Percentiles rank a stretch among this genome's conserved stretches.
These are phyloP conservation scores for Daldinia eschscholtzii DNA, from an alignment of 2,329 filamentous ascomycete species.

Conservation along the genomic window DNA sequence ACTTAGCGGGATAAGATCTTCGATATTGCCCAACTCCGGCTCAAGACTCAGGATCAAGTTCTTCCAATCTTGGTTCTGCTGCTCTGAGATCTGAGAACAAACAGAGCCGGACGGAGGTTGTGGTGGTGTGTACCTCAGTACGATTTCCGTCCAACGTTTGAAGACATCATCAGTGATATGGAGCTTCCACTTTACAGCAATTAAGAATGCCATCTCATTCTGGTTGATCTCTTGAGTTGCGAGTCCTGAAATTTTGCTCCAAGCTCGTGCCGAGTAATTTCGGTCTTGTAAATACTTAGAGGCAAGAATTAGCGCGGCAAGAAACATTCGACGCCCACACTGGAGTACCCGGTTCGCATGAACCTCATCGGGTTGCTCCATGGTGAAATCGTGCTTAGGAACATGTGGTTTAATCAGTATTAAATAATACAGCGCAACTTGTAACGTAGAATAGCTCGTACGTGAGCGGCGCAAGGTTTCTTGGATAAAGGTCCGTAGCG, in stretches of 20 bases:
- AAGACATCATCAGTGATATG: slow-evolving; percentile 92
- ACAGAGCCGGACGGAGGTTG: slow-evolving; percentile 66
- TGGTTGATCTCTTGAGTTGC: slow-evolving; percentile 94
- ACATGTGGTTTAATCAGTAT: slow-evolving; percentile 93
- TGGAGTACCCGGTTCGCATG: slow-evolving; percentile 84
- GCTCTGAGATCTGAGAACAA: slow-evolving; percentile 57
- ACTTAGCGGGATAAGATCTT: slow-evolving; percentile 60
- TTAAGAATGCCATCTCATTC: slow-evolving; percentile 92
- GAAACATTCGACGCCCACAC: slow-evolving; percentile 97
- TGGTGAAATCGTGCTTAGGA: slow-evolving; percentile 84
- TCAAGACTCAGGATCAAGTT: slow-evolving; percentile 68
- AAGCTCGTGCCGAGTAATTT: slow-evolving; percentile 96
- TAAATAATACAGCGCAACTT: slow-evolving; percentile 96
- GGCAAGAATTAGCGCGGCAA: slow-evolving; percentile 92
- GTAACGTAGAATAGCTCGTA: slow-evolving; percentile 96
- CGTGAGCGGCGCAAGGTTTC: slow-evolving; percentile 94
- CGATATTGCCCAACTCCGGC: slow-evolving; percentile 69
- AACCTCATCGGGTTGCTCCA: slow-evolving; percentile 82
- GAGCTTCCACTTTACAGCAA: slow-evolving; percentile 92
- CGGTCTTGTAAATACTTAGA: slow-evolving; percentile 98
- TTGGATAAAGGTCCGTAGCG: slow-evolving; percentile 95
- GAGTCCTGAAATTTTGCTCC: slow-evolving; percentile 99
- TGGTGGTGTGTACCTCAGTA: slow-evolving; percentile 83
- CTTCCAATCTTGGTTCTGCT: slow-evolving; percentile 69
- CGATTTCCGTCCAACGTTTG: slow-evolving; percentile 93